phyloP scores from a whole-genome alignment of 164 flowering plant species.

The Paratinospora sagittata region DNA sequence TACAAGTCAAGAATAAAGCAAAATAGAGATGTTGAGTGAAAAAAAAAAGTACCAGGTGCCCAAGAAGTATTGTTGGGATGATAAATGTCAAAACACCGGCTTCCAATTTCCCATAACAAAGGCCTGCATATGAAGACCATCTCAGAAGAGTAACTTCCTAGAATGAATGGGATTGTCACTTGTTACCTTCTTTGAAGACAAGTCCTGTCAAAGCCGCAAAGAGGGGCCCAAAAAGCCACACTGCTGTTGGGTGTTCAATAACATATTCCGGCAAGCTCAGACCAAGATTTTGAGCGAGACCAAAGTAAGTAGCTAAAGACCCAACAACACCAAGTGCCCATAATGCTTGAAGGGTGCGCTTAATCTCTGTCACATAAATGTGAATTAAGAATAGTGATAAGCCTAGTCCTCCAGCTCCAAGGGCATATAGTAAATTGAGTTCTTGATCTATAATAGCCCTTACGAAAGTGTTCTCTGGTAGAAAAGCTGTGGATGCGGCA shows the following conservation, averaged over 20 bases:
- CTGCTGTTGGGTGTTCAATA: constrained; percentile 51
- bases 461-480: constrained; percentile 35
- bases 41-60: constrained; percentile 68
- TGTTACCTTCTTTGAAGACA: constrained; percentile 95
- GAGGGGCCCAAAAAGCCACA: constrained; percentile 94
- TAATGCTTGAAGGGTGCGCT: constrained; percentile 84
- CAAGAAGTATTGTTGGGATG: constrained; percentile 75
- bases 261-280: constrained; percentile 62
- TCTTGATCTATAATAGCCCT: constrained; percentile 35
- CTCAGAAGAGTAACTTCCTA: too few species aligned
- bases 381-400: constrained; percentile 74
- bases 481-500: constrained; percentile 62
- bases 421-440: constrained; percentile 42
- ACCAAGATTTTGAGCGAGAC: constrained; percentile 59
- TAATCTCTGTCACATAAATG: constrained; percentile 87
- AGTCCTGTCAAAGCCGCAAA: constrained; percentile 93
- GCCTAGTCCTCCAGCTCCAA: constrained; percentile 83
- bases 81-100: constrained; percentile 81
- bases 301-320: constrained; percentile 46
- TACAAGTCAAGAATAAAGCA: background rate
- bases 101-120: constrained; percentile 95
- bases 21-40: background rate
- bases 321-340: constrained; percentile 81
- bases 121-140: constrained; percentile 37
- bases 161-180: background rate